Base-by-base conservation (phyloP, 2,329 filamentous ascomycete genomes). In the Elsinoe australis region DNA sequence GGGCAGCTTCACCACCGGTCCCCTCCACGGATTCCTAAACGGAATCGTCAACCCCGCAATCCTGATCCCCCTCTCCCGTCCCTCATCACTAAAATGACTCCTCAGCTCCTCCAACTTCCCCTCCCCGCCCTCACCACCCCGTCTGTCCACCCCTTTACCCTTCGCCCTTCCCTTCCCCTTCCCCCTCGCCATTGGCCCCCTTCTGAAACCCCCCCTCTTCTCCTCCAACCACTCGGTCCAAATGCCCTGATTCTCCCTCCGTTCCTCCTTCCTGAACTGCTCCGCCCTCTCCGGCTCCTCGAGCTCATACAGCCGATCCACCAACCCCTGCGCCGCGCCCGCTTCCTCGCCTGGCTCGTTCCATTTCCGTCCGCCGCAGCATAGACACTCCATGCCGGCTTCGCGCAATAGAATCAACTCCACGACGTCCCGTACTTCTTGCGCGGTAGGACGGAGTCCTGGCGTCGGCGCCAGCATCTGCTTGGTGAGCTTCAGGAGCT, bases 391-490 rank as follows among this genome's bases (percentile, higher is more conserved):
- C n/a, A 61, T 51, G 3, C 59, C 54, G n/a, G 56, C 55, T n/a
- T 58, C 57, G 3, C 49, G 54, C 3, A 56, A 51, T 31, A 65
- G 49, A 12, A 56, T 55, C 14, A 59, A 54, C 21, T 58, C 56
- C 3, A 65, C 50, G 17, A 60, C 60, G 46, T 69, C 65, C 6
- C 67, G 62, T 4, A 72, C 67, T 44, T 64, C 63, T 10, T 61
- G 55, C 5, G 69, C 69, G 1, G 60, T 61, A 1, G 70, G 71
- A 14, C 71, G 62, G 5, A 65, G 53, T 17, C 55, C 57, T 0
- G 70, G 67, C 6, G 66, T 65, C 49, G 59, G 63, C 47, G 58
- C 61, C 42, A 72, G 57, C 69, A 72, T 73, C 14, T 53, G 59
- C 29, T 64, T 60, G 19, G 71, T 54, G n/a, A 73, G 50, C 4